Evolutionary conservation across 495 filamentous ascomycete genomes (phyloP).

Genomic region (Recurvomyces mirabilis): DNA sequence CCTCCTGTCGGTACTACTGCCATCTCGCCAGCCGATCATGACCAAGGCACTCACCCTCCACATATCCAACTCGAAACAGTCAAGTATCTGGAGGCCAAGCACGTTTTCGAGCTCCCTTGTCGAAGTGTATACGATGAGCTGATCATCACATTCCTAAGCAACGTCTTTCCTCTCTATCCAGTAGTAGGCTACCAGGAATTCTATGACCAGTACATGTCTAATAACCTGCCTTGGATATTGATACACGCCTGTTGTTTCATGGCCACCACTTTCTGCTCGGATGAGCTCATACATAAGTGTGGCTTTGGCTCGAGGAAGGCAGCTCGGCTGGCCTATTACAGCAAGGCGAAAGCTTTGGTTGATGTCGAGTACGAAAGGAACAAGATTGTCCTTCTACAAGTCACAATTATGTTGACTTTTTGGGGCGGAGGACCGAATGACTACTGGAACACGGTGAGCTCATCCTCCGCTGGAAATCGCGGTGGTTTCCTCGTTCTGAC

Average conservation of each 20-base stretch:
- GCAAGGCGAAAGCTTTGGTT: constrained; percentile 9
- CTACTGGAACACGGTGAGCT: constrained; percentile 14
- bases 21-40: neutral
- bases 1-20: neutral
- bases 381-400: constrained; percentile 7
- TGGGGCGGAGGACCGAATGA: constrained; percentile 3
- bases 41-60: neutral
- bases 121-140: neutral
- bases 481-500: too few relatives aligned
- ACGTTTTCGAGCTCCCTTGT: constrained; percentile 7
- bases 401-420: constrained; percentile 8
- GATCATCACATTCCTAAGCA: constrained; percentile 3
- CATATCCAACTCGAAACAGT: constrained; percentile 2
- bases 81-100: constrained; percentile 2
- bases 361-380: constrained; percentile 8
- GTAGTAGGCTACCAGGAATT: constrained; percentile 3
- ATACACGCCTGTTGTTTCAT: constrained; percentile 9
- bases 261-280: constrained; percentile 2
- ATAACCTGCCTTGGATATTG: constrained; percentile 7
- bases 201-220: neutral
- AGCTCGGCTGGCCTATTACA: constrained; percentile 3
- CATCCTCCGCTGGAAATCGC: too few relatives aligned
- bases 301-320: constrained; percentile 2
- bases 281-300: neutral
- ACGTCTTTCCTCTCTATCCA: constrained; percentile 6